Conservation (phyloP, 768 basidiomycete species). For the Suillus ampliporus region DNA sequence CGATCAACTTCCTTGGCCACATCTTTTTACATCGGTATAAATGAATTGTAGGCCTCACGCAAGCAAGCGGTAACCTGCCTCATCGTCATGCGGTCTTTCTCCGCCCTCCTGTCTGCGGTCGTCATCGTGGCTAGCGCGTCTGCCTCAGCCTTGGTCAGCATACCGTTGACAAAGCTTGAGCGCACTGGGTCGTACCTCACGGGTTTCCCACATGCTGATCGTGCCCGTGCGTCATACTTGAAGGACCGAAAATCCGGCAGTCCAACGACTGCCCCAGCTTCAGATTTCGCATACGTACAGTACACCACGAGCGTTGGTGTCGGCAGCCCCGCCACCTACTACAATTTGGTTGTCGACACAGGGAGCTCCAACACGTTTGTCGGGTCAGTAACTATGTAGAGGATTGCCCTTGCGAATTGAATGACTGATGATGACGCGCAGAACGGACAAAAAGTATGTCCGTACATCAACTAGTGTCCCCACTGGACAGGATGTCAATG, state of each 20-base stretch:
- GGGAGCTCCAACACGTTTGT: constrained; percentile 40
- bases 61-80: background rate
- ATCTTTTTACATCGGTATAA: background rate
- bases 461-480: constrained; percentile 28
- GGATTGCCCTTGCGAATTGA: background rate
- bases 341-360: constrained; percentile 38
- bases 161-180: constrained; percentile 20
- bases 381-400: constrained; percentile 18
- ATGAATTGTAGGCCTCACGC: background rate
- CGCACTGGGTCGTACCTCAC: constrained; percentile 21
- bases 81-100: constrained; percentile 20
- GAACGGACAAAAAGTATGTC: constrained; percentile 26
- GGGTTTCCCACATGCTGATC: constrained; percentile 23
- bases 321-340: constrained; percentile 32
- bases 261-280: constrained; percentile 21
- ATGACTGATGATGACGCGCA: constrained; percentile 8
- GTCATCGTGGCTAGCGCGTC: constrained; percentile 15
- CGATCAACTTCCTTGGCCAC: too few species aligned
- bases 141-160: constrained; percentile 13
- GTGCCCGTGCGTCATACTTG: constrained; percentile 21
- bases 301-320: constrained; percentile 33
- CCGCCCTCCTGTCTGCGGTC: constrained; percentile 6
- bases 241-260: constrained; percentile 11
- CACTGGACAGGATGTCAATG: constrained; percentile 27
- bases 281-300: constrained; percentile 17